Conservation (phyloP, 768 basidiomycete species). For the Lactarius evosmus region DNA sequence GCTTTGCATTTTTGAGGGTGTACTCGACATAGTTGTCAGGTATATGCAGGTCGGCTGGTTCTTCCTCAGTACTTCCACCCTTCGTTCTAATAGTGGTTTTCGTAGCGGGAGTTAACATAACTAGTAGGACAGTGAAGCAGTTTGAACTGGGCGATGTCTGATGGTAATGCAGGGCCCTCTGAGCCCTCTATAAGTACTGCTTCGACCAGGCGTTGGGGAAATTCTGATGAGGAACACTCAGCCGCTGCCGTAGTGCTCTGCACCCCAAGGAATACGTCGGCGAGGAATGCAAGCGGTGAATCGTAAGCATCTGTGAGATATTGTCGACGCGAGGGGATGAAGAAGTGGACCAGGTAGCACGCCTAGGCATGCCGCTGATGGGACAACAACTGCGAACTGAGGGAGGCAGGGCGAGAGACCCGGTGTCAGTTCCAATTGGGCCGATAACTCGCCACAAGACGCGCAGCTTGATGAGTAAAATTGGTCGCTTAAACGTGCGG, state of each 20-base stretch:
- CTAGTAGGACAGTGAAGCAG: not conserved
- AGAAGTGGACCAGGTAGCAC: not conserved
- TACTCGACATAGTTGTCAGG: conserved; percentile 56
- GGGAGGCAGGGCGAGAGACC: not conserved
- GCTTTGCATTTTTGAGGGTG: conserved; percentile 47
- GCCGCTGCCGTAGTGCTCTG: not conserved
- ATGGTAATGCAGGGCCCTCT: not conserved
- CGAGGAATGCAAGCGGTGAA: not conserved
- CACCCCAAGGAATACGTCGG: not conserved
- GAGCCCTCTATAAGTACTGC: not conserved
- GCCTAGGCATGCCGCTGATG: not conserved
- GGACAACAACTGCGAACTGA: not conserved
- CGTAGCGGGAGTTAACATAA: not conserved
- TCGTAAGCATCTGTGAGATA: not conserved
- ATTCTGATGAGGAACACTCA: not conserved
- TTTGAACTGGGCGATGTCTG: not conserved
- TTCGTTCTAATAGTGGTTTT: not conserved
- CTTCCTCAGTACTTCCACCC: conserved; percentile 17
- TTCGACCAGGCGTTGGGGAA: not conserved
- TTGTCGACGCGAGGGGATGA: not conserved
- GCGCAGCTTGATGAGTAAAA: not conserved
- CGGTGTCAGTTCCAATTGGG: not conserved
- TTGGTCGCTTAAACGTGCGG: not conserved
- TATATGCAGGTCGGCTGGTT: conserved; percentile 38
- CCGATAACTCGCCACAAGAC: not conserved